phyloP scores from a whole-genome alignment of 148 eudicot genomes.

The Chenopodium suecicum region DNA sequence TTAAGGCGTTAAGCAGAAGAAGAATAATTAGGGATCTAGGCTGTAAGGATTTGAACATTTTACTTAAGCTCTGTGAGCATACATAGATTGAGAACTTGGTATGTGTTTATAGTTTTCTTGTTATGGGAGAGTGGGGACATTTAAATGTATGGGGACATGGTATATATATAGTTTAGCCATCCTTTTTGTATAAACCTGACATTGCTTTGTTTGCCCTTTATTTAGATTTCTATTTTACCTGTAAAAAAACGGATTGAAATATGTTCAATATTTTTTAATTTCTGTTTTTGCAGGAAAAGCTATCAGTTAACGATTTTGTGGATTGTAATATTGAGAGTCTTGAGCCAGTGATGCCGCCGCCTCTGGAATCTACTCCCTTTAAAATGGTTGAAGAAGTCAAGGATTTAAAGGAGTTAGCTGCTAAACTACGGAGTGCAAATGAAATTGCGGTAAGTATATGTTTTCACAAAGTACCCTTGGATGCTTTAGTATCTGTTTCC shows the following conservation, averaged over 20 bases:
- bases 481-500: not conserved
- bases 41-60: not conserved
- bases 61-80: not conserved
- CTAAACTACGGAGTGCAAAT: conserved; percentile 56
- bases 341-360: conserved; percentile 58
- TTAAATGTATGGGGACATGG: not conserved
- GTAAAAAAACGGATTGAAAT: not conserved
- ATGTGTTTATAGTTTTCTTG: not conserved
- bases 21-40: not conserved
- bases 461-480: not conserved
- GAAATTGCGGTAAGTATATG: conserved; percentile 75
- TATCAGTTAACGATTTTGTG: conserved; percentile 61
- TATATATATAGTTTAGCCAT: not conserved
- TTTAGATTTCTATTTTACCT: not conserved
- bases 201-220: not conserved
- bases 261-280: not conserved
- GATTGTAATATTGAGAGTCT: conserved; percentile 42
- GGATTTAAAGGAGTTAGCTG: conserved; percentile 79
- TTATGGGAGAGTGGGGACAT: not conserved
- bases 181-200: not conserved
- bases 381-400: conserved; percentile 71
- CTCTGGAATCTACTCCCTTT: conserved; percentile 66
- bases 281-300: conserved; percentile 56
- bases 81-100: not conserved
- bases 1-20: no score